phyloP scores from a whole-genome alignment of 371 early-diverging fungal species.

The Funneliformis caledonium region DNA sequence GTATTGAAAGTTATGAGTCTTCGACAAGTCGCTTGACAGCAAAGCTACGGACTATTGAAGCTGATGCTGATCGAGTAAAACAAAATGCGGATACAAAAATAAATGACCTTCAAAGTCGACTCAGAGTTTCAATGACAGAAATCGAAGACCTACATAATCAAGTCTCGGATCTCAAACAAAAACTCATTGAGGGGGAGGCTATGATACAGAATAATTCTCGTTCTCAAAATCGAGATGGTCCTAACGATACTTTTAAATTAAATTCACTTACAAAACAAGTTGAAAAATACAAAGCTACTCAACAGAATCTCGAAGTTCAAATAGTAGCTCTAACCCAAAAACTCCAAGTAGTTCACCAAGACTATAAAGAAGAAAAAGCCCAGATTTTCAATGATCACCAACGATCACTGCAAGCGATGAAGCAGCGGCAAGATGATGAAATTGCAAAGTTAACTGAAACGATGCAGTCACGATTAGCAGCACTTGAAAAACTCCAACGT shows the following conservation, averaged over 20 bases:
- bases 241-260: not conserved
- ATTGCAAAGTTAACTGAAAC: not conserved
- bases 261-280: not conserved
- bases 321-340: not conserved
- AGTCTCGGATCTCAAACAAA: slow-evolving; percentile 4
- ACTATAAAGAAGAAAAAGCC: not conserved
- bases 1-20: slow-evolving; percentile 21
- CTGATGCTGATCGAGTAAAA: slow-evolving; percentile 9
- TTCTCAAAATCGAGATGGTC: not conserved
- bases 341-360: not conserved
- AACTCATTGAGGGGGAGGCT: slow-evolving; percentile 6
- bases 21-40: not conserved
- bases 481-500: not conserved
- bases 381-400: not conserved
- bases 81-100: slow-evolving; percentile 1
- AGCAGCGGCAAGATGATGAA: not conserved
- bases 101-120: not conserved
- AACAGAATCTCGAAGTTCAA: not conserved
- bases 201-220: not conserved
- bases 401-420: not conserved
- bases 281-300: not conserved
- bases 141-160: slow-evolving; percentile 18
- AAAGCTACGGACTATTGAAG: not conserved
- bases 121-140: slow-evolving; percentile 2
- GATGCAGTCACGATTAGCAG: not conserved